A percentile compares a stretch with the other conserved stretches of the same genome.
These are phyloP conservation scores for Sparassis latifolia DNA, from an alignment of 1,284 basidiomycete species.

Conservation along the genomic window DNA sequence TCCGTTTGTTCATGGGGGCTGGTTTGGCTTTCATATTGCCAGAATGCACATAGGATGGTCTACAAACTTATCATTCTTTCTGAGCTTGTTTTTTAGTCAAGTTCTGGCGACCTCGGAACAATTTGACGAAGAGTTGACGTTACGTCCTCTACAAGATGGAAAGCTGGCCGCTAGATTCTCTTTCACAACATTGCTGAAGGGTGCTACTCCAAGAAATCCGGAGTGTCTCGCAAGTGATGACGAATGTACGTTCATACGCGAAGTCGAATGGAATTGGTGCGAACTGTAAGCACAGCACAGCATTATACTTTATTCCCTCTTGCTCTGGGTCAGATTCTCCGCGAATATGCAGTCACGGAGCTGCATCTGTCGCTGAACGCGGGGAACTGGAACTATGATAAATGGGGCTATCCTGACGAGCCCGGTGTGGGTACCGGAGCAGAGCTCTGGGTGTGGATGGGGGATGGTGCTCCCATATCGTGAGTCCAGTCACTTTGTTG, in stretches of 20 bases:
- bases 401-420: slow-evolving; percentile 81
- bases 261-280: not conserved
- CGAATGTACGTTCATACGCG: slow-evolving; percentile 33
- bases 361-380: slow-evolving; percentile 85
- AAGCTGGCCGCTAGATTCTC: slow-evolving; percentile 81
- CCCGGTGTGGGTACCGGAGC: slow-evolving; percentile 78
- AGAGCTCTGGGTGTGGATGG: slow-evolving; percentile 88
- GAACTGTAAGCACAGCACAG: slow-evolving; percentile 41
- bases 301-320: slow-evolving; percentile 86
- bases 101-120: slow-evolving; percentile 27
- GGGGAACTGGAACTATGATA: slow-evolving; percentile 84
- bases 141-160: slow-evolving; percentile 82
- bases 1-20: no score
- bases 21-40: no score
- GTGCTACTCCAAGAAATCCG: slow-evolving; percentile 48
- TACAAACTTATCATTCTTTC: not conserved
- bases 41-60: not conserved
- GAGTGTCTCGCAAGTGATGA: slow-evolving; percentile 42
- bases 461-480: slow-evolving; percentile 45
- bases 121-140: slow-evolving; percentile 65
- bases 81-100: not conserved
- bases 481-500: slow-evolving; percentile 26
- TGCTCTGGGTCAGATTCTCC: slow-evolving; percentile 78
- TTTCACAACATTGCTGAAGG: slow-evolving; percentile 65
- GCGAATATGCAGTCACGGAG: slow-evolving; percentile 79